Percentiles rank a stretch among this genome's conserved stretches.
These are phyloP conservation scores for Epicoccum nigrum DNA, from an alignment of 2,329 filamentous ascomycete species.

Conservation along the genomic window DNA sequence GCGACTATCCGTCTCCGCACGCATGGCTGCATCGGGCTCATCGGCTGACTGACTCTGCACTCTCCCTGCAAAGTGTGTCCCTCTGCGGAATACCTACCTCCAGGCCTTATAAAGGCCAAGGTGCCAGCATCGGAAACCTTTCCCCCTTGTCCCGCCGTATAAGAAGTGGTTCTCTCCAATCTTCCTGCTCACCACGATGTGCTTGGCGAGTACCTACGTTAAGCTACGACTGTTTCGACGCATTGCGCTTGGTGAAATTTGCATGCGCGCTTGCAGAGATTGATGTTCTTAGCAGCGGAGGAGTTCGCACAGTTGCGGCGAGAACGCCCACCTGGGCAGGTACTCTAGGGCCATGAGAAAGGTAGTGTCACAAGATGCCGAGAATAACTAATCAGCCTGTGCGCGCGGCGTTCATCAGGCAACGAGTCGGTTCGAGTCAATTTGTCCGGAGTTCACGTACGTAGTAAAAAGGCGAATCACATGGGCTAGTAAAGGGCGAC, in stretches of 20 bases:
- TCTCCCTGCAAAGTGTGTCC: background rate
- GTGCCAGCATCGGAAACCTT: conserved; percentile 1
- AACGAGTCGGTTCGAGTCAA: too few species aligned
- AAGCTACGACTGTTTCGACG: background rate
- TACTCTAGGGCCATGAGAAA: too few species aligned
- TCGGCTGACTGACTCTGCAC: conserved; percentile 8
- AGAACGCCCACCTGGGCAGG: background rate
- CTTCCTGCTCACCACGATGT: background rate
- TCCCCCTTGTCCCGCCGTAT: background rate
- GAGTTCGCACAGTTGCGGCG: conserved; percentile 5
- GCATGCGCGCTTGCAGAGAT: conserved; percentile 4
- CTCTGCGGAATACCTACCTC: background rate
- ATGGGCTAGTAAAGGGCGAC: conserved; percentile 3
- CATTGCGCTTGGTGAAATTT: background rate
- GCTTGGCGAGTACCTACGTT: background rate
- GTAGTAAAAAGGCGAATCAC: background rate
- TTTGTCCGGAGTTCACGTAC: background rate
- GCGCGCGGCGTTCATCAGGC: background rate
- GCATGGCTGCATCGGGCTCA: background rate
- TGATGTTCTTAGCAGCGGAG: background rate
- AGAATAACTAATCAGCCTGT: background rate
- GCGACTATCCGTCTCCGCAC: conserved; percentile 4
- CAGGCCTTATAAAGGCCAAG: background rate
- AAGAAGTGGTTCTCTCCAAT: background rate
- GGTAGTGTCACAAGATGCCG: background rate